Evolutionary conservation across 208 protist species (phyloP), one percentile per base, ranked within the genome.

Genomic region (Trypanosoma caninum): DNA sequence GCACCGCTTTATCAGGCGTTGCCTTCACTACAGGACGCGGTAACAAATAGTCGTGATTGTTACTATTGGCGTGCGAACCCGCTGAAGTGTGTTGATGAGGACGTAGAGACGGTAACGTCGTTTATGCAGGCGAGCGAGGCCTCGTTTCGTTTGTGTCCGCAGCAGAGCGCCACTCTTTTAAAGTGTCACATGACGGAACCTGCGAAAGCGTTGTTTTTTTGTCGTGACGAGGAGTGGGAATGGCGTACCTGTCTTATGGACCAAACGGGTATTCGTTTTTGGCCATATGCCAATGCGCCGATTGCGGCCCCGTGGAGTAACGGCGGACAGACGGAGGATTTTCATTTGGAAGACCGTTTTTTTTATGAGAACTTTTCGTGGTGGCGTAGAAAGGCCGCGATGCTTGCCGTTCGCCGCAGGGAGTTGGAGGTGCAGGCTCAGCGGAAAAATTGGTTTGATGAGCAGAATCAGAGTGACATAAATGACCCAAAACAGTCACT

Each of bases 141-240:
- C 0, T 82, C 72, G n/a, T 95, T 93, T 55, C 89, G 89, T 35
- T 75, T 95, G 25, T 95, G 89, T 61, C 89, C 89, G 35, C 89
- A 95, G 67, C 83, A 92, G 69, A 90, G 82, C 61, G 85, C 89
- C 16, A 95, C 85, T 52, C 69, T 95, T 59, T 74, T 95, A 18
- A 95, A 95, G 77, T 95, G 89, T 67, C 89, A 95, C 79, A 91
- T 93, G 89, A 95, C 89, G 33, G 85, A 95, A 69, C 89, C 89
- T 8, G 81, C 84, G 11, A 79, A 80, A 50, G 89, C 85, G n/a
- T 77, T 95, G 22, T 95, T 78, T 48, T 95, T 95, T 73, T 95
- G 89, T 68, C 83, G 89, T 27, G 89, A 95, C 59, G 89, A 95
- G 61, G 89, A 95, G 74, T 95, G 85, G 83, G 85, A 95, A 78